Conservation (phyloP, 2,329 filamentous ascomycete species). For the Phialophora verrucosa region DNA sequence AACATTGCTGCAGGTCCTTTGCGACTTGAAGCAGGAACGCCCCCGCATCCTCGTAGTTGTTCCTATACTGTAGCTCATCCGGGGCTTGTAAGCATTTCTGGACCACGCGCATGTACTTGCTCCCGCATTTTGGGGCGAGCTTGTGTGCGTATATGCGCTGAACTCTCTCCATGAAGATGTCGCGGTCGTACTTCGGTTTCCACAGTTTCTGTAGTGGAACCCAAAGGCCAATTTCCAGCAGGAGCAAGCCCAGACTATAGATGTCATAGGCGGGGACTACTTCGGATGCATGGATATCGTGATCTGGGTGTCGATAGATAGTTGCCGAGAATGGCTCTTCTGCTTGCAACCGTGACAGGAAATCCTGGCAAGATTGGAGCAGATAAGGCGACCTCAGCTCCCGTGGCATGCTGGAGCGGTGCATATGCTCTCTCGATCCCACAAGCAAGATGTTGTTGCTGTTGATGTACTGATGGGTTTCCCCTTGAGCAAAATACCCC, state of each 20-base stretch:
- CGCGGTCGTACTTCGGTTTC: slow-evolving; percentile 68
- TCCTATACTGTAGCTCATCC: slow-evolving; percentile 41
- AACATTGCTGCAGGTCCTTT: slow-evolving; percentile 38
- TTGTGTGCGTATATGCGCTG: slow-evolving; percentile 68
- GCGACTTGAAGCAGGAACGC: slow-evolving; percentile 38
- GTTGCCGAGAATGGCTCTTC: slow-evolving; percentile 55
- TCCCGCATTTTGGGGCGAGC: slow-evolving; percentile 67
- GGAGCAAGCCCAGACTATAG: slow-evolving; percentile 65
- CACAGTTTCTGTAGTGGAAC: slow-evolving; percentile 65
- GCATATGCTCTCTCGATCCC: slow-evolving; percentile 31
- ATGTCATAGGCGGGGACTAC: slow-evolving; percentile 56
- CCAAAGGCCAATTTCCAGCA: slow-evolving; percentile 70
- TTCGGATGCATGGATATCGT: slow-evolving; percentile 32
- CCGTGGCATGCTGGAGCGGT: slow-evolving; percentile 43
- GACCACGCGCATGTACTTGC: slow-evolving; percentile 66
- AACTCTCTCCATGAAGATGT: slow-evolving; percentile 68
- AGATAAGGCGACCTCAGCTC: slow-evolving; percentile 41
- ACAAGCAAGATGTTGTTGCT: slow-evolving; percentile 69
- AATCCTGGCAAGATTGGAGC: slow-evolving; percentile 39
- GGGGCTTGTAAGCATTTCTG: slow-evolving; percentile 66
- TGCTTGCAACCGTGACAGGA: slow-evolving; percentile 32
- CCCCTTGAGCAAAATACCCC: slow-evolving; percentile 61
- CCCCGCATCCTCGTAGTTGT: slow-evolving; percentile 37
- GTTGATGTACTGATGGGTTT: slow-evolving; percentile 68
- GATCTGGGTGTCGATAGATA: slow-evolving; percentile 66